phyloP scores from a whole-genome alignment of 139 green algal genomes.

The Zygnema circumcarinatum region DNA sequence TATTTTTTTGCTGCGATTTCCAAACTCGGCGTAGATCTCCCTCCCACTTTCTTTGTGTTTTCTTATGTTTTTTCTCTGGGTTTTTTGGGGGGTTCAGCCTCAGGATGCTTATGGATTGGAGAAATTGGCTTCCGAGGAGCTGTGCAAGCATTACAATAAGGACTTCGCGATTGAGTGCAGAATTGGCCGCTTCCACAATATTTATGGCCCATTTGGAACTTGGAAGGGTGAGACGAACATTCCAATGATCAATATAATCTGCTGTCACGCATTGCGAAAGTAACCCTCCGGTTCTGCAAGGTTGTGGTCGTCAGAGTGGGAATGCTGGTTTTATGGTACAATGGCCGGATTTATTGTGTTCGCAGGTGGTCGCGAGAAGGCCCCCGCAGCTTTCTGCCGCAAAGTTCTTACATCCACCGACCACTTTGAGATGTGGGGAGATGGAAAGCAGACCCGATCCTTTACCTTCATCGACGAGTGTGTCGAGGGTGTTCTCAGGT shows the following conservation, averaged over 20 bases:
- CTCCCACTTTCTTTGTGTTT: too few relatives aligned
- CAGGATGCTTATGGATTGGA: conserved; percentile 99
- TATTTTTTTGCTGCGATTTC: too few relatives aligned
- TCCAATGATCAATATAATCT: too few relatives aligned
- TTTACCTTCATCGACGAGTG: conserved; percentile 99
- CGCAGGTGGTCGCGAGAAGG: conserved; percentile 94
- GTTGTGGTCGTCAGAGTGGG: too few relatives aligned
- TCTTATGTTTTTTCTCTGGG: too few relatives aligned
- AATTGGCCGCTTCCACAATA: conserved; percentile 88
- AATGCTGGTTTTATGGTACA: too few relatives aligned
- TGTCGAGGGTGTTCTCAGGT: conserved; percentile 96
- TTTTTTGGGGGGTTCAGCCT: too few relatives aligned
- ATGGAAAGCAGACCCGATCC: conserved; percentile 97
- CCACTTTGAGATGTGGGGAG: conserved; percentile 99
- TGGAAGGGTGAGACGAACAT: conserved; percentile 95
- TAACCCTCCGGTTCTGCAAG: too few relatives aligned
- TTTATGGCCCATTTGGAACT: conserved; percentile 95
- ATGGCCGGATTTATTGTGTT: too few relatives aligned
- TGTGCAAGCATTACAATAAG: conserved; percentile 96
- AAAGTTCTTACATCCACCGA: conserved; percentile 86
- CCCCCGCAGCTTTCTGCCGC: conserved; percentile 96
- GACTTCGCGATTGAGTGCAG: conserved; percentile 97
- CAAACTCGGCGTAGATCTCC: too few relatives aligned
- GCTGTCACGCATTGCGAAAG: too few relatives aligned
- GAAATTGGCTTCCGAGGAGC: conserved; percentile 97